A percentile compares a stretch with the other conserved stretches of the same genome.
These are phyloP conservation scores for Cercospora sojina DNA, from an alignment of 2,329 filamentous ascomycete genomes.

Conservation along the genomic window DNA sequence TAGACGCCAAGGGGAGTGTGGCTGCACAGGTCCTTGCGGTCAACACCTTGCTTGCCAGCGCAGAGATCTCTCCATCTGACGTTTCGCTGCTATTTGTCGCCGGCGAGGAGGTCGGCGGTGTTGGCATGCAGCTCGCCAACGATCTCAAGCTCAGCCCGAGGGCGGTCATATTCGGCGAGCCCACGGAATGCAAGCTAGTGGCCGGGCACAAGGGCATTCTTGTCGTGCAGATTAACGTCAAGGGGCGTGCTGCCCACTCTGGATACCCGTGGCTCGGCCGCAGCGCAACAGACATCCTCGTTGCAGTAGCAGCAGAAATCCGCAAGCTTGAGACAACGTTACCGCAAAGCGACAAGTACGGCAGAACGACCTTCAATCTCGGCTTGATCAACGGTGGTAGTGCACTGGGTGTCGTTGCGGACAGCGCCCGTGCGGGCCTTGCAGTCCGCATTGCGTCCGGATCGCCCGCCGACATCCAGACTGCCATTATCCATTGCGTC, in stretches of 20 bases:
- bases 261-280: not conserved
- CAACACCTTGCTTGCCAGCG: slow-evolving; percentile 49
- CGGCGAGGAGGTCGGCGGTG: slow-evolving; percentile 77
- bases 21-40: slow-evolving; percentile 73
- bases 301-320: not conserved
- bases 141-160: slow-evolving; percentile 50
- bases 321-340: slow-evolving; percentile 51
- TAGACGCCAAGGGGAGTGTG: slow-evolving; percentile 60
- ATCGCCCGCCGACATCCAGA: not conserved
- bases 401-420: slow-evolving; percentile 81
- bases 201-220: not conserved
- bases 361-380: slow-evolving; percentile 86
- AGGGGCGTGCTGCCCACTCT: not conserved
- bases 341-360: slow-evolving; percentile 74
- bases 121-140: slow-evolving; percentile 69
- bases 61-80: slow-evolving; percentile 45
- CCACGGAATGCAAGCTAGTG: not conserved
- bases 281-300: not conserved
- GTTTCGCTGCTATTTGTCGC: slow-evolving; percentile 64
- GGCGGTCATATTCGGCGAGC: slow-evolving; percentile 76
- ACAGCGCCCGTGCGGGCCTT: not conserved
- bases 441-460: not conserved
- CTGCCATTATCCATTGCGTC: not conserved
- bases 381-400: slow-evolving; percentile 78
- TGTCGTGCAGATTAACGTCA: not conserved